Conservation (phyloP, 768 basidiomycete species). For the Tulasnella sp. region DNA sequence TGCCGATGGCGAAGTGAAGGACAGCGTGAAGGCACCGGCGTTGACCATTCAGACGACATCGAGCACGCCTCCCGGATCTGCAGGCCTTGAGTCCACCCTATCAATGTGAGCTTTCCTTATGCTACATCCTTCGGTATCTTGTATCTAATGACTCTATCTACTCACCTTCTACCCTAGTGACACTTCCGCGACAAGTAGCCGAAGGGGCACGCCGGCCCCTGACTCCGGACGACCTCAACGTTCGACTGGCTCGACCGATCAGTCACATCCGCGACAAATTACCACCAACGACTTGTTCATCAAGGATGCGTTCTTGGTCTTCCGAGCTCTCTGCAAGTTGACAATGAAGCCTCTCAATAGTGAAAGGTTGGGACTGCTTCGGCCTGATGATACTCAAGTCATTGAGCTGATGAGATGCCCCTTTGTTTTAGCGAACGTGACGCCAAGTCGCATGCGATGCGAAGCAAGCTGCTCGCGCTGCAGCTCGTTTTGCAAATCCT, state of each 20-base stretch:
- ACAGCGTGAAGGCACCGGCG: neutral
- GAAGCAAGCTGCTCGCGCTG: constrained; percentile 87
- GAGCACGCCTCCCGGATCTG: neutral
- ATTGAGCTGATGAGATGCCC: neutral
- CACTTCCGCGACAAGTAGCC: neutral
- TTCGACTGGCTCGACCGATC: constrained; percentile 15
- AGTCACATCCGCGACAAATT: constrained; percentile 32
- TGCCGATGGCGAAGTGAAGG: neutral
- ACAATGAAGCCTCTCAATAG: constrained; percentile 94
- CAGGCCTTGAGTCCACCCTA: neutral
- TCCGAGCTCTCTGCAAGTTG: constrained; percentile 91
- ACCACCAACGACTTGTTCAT: constrained; percentile 81
- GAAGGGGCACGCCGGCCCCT: neutral
- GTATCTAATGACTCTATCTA: neutral
- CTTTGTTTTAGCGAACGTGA: constrained; percentile 67
- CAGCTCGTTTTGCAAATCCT: constrained; percentile 89
- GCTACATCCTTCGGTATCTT: no score
- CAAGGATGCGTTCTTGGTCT: constrained; percentile 97
- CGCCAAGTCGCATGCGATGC: constrained; percentile 91
- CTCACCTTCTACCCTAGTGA: neutral
- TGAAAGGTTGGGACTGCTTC: constrained; percentile 54
- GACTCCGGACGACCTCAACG: neutral
- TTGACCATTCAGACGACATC: neutral
- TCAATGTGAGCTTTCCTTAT: neutral
- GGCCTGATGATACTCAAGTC: neutral